Evolutionary conservation across 495 filamentous ascomycete genomes (phyloP).

Genomic region (Penicillium bialowiezense): DNA sequence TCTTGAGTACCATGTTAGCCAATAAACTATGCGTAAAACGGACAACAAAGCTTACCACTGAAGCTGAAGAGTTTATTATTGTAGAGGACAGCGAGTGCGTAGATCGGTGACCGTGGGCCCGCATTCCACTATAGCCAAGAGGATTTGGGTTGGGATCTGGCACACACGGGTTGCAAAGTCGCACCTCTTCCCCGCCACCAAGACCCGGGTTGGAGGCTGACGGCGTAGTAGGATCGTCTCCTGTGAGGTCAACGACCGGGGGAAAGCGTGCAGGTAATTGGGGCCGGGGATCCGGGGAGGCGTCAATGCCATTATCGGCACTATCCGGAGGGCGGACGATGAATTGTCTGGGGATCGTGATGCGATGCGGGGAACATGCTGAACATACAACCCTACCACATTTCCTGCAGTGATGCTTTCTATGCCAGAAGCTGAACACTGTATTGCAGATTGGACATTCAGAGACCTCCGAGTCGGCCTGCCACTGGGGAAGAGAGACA

Average conservation of each 20-base stretch:
- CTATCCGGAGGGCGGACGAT: constrained; percentile 77
- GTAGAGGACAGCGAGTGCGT: constrained; percentile 23
- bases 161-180: constrained; percentile 92
- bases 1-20: neutral
- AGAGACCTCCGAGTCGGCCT: constrained; percentile 75
- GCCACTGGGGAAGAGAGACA: constrained; percentile 66
- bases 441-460: constrained; percentile 78
- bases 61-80: constrained; percentile 2
- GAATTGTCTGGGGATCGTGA: constrained; percentile 89
- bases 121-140: constrained; percentile 26
- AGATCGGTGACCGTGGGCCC: constrained; percentile 22
- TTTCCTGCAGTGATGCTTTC: constrained; percentile 95
- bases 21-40: neutral
- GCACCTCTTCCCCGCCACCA: constrained; percentile 80
- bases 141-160: constrained; percentile 84
- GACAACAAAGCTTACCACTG: constrained; percentile 11
- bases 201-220: constrained; percentile 50
- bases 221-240: constrained; percentile 26
- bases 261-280: constrained; percentile 6
- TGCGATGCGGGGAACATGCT: constrained; percentile 88
- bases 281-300: constrained; percentile 12
- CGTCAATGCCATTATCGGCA: constrained; percentile 20
- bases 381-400: constrained; percentile 94
- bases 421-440: constrained; percentile 79
- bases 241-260: constrained; percentile 40